Base-by-base conservation (phyloP, 1,284 basidiomycete species). In the Garcileccinum viscosum region DNA sequence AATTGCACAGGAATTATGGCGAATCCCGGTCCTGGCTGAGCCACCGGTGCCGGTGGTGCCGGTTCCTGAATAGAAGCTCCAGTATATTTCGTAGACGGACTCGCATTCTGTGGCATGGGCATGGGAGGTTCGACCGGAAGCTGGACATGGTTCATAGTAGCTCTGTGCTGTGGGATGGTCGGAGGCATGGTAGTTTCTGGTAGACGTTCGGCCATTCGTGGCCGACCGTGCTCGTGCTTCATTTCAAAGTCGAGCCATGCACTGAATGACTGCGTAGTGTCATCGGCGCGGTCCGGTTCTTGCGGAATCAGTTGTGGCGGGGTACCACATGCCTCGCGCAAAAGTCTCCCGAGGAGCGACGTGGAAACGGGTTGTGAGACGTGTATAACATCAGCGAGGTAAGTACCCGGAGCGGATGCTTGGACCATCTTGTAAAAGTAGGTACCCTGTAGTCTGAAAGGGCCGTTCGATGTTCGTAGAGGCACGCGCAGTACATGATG, bases 261-360 rank as follows among this genome's bases (percentile, higher is more conserved):
- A 33, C 12, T 5, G 22, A 33, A 47, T 19, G 53, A 63, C 38
- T 69, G 66, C 15, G 33, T 12, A 37, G 38, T 44, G 44, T 33
- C 32, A 32, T 53, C 27, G n/a, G n/a, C n/a, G 15, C 12, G 24
- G n/a, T n/a, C 22, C 4, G 6, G 47, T 12, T 58, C 40, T 19
- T 62, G 38, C 2, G 27, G 27, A 4, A 62, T 40, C 8, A 71
- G 53, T 15, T 35, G 67, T 27, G 70, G 70, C 7, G 24, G 14
- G 14, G 38, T 44, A 7, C 69, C 69, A 50, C 50, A 63, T 4
- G 61, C 60, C 27, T 70, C 69, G 17, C 61, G 44, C 69, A 71
- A 47, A 27, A 68, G 56, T 56, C 69, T 60, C 22, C 60, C 62
- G 3, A 70, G 61, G 2, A 59, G 37, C 3, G 68, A 62, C 4